Evolutionary conservation across 805 yeast species (phyloP).

Genomic region (Blastobotrys parvus): DNA sequence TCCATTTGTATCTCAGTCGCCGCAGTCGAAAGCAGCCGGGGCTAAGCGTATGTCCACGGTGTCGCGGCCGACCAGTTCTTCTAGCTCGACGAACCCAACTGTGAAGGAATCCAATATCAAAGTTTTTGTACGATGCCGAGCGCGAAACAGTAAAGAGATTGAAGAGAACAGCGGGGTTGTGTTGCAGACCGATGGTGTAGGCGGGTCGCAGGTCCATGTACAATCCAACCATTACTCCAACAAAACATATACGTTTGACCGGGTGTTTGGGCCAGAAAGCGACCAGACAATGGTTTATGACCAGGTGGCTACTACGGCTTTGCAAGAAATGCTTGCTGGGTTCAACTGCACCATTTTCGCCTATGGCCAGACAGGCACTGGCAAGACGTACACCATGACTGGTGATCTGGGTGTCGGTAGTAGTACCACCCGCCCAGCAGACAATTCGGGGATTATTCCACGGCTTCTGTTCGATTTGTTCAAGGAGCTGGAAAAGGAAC

Average conservation of each 20-base stretch:
- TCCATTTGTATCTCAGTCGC: too few relatives aligned
- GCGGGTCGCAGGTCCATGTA: conserved; percentile 5
- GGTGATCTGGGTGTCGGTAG: conserved; percentile 27
- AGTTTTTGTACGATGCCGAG: conserved; percentile 56
- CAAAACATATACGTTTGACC: conserved; percentile 47
- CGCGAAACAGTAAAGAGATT: conserved; percentile 49
- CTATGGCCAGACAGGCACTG: conserved; percentile 92
- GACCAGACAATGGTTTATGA: conserved; percentile 53
- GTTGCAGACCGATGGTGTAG: conserved; percentile 23
- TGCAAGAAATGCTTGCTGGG: conserved; percentile 51
- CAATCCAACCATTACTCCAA: conserved; percentile 5
- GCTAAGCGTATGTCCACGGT: too few relatives aligned
- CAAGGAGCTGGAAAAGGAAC: conserved; percentile 31
- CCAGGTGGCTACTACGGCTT: conserved; percentile 31
- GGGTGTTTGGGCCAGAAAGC: conserved; percentile 45
- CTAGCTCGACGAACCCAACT: too few relatives aligned
- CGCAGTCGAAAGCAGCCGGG: too few relatives aligned
- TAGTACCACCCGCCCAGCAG: conserved; percentile 23
- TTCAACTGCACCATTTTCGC: conserved; percentile 85
- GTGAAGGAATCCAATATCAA: conserved; percentile 23
- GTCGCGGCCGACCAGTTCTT: too few relatives aligned
- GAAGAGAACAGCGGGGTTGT: conserved; percentile 50
- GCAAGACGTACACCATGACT: conserved; percentile 67
- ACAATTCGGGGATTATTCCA: conserved; percentile 56
- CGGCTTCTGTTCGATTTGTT: conserved; percentile 47